phyloP scores from a whole-genome alignment of 2,329 filamentous ascomycete species.

The Paecilomyces variotii region DNA sequence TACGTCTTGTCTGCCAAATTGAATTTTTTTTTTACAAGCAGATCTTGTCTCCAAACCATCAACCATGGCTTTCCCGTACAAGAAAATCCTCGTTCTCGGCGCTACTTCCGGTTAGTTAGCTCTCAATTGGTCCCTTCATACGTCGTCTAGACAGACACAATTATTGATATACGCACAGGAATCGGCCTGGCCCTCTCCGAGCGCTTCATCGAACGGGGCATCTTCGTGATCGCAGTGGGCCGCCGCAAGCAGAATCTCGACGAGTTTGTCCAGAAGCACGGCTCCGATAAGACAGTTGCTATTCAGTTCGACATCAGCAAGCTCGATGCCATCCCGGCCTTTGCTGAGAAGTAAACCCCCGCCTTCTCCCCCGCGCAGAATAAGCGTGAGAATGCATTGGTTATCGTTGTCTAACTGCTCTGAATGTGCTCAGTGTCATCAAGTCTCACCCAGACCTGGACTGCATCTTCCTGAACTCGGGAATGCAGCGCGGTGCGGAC shows the following conservation, averaged over 20 bases:
- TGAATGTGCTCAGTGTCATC: conserved; percentile 16
- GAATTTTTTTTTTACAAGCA: too few relatives aligned
- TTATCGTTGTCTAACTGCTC: background rate
- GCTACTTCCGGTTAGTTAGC: background rate
- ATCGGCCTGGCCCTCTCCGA: conserved; percentile 43
- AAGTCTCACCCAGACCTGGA: conserved; percentile 44
- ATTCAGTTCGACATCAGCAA: conserved; percentile 45
- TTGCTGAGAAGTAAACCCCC: background rate
- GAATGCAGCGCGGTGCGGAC: conserved; percentile 45
- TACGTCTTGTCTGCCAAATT: too few relatives aligned
- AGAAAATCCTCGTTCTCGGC: background rate
- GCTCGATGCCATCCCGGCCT: conserved; percentile 33
- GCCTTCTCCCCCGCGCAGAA: too few relatives aligned
- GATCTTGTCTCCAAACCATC: background rate
- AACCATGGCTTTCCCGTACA: background rate
- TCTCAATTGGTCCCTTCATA: background rate
- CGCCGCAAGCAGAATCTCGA: conserved; percentile 45
- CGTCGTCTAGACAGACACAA: background rate
- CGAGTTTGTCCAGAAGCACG: conserved; percentile 39
- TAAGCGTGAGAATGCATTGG: background rate
- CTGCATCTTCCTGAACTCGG: conserved; percentile 46
- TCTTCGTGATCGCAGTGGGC: conserved; percentile 42
- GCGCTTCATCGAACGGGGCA: conserved; percentile 41
- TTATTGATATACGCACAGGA: conserved; percentile 8
- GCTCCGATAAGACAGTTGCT: conserved; percentile 38